Conservation (phyloP, 352 stramenopile genomes). For the Phytopythium litorale region DNA sequence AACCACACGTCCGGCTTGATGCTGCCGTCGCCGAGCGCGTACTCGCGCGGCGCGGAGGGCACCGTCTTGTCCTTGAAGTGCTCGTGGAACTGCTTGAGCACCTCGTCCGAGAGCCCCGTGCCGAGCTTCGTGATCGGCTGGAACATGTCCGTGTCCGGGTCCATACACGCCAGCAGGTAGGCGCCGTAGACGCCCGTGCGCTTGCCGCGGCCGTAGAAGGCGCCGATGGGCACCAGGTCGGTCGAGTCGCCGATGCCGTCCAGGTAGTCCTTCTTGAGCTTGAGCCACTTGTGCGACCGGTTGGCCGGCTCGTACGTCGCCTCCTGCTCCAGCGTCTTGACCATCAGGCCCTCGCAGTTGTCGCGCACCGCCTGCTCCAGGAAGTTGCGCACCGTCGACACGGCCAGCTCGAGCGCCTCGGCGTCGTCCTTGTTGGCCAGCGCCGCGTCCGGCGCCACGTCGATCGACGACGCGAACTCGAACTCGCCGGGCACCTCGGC, state of each 20-base stretch:
- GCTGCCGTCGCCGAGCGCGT: slow-evolving; percentile 83
- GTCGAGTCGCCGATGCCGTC: slow-evolving; percentile 97
- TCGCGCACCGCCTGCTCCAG: slow-evolving; percentile 93
- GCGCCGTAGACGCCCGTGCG: slow-evolving; percentile 96
- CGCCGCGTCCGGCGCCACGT: slow-evolving; percentile 80
- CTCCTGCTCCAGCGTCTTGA: slow-evolving; percentile 99
- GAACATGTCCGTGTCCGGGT: slow-evolving; percentile 97
- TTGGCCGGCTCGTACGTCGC: slow-evolving; percentile 97
- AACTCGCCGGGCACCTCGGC: slow-evolving; percentile 91
- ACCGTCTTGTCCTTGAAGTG: slow-evolving; percentile 84
- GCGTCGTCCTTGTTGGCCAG: slow-evolving; percentile 77
- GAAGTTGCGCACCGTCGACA: slow-evolving; percentile 89
- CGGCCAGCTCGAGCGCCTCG: slow-evolving; percentile 85
- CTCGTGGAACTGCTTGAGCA: slow-evolving; percentile 89
- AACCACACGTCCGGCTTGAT: slow-evolving; percentile 96
- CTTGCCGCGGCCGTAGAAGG: slow-evolving; percentile 96
- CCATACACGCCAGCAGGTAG: slow-evolving; percentile 98
- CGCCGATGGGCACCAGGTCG: slow-evolving; percentile 98
- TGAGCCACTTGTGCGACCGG: slow-evolving; percentile 99
- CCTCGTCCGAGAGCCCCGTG: slow-evolving; percentile 98
- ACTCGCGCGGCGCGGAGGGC: slow-evolving; percentile 87
- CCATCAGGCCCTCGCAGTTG: slow-evolving; percentile 98
- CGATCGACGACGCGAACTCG: slow-evolving; percentile 91
- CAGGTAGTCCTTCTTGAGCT: slow-evolving; percentile 99
- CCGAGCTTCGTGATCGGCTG: slow-evolving; percentile 98